phyloP scores from a whole-genome alignment of 2,329 filamentous ascomycete genomes.

The Byssochlamys sp. region DNA sequence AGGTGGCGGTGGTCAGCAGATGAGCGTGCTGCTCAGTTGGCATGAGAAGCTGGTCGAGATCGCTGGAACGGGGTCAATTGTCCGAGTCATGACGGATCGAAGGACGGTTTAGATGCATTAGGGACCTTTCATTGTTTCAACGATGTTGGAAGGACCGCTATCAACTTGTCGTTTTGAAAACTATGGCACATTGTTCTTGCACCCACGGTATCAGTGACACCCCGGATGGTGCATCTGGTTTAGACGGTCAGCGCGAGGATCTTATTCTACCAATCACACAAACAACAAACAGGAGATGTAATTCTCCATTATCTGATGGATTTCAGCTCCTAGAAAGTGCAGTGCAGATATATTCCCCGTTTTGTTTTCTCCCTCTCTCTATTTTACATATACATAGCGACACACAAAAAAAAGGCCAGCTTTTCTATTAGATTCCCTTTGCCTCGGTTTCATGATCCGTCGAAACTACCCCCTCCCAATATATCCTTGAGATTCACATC shows the following conservation, averaged over 20 bases:
- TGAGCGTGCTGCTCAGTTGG: conserved; percentile 97
- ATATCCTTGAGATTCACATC: conserved; percentile 83
- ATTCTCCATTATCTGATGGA: neutral
- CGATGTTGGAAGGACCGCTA: neutral
- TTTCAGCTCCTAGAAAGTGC: neutral
- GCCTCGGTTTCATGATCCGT: conserved; percentile 9
- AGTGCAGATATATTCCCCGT: conserved; percentile 4
- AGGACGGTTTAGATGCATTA: conserved; percentile 59
- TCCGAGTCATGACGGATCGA: conserved; percentile 91
- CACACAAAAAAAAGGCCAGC: conserved; percentile 7
- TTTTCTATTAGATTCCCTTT: neutral
- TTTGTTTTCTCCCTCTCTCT: conserved; percentile 6
- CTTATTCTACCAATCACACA: conserved; percentile 10
- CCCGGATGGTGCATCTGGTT: conserved; percentile 2
- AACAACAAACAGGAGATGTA: neutral
- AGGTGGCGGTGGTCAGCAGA: conserved; percentile 69
- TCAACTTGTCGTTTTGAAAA: conserved; percentile 1
- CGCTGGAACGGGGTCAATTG: conserved; percentile 82
- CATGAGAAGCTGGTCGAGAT: conserved; percentile 97
- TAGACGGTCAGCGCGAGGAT: neutral
- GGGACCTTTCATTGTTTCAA: neutral
- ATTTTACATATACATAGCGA: conserved; percentile 16
- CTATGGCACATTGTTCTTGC: neutral
- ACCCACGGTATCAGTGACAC: neutral
- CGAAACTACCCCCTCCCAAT: conserved; percentile 40